Percentiles rank a stretch among this genome's conserved stretches.
Evolutionary conservation across 2,329 filamentous ascomycete species (phyloP).

Genomic region (Fusarium marasasianum): DNA sequence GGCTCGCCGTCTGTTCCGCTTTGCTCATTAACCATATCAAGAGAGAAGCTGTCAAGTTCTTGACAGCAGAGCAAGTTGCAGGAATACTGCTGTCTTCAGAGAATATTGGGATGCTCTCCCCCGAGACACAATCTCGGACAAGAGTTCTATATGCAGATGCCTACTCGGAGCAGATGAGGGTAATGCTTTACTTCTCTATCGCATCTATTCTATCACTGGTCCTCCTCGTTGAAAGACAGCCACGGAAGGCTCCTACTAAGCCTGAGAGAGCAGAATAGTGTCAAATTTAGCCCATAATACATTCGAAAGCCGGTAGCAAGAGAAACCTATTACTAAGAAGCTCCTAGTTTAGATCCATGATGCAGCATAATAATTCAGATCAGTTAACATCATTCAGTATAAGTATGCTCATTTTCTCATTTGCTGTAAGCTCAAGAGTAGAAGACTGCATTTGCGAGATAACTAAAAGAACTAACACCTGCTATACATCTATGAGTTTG

Average conservation of each 20-base stretch:
- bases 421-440: not conserved
- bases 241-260: not conserved
- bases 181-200: not conserved
- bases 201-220: not conserved
- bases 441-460: accelerated
- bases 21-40: conserved; percentile 1
- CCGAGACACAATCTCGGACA: not conserved
- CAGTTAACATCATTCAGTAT: not conserved
- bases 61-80: not conserved
- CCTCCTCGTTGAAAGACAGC: not conserved
- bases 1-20: conserved; percentile 15
- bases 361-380: not conserved
- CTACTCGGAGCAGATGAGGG: not conserved
- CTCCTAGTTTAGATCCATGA: not conserved
- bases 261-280: not conserved
- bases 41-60: not conserved
- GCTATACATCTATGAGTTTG: not conserved
- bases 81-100: not conserved
- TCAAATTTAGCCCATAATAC: accelerated
- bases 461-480: not conserved
- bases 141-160: not conserved
- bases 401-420: not conserved
- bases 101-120: not conserved
- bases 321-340: accelerated
- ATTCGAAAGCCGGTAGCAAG: not conserved